A percentile compares a stretch with the other conserved stretches of the same genome.
Evolutionary conservation across 164 flowering plant genomes (phyloP).

Genomic region (Brasenia schreberi): DNA sequence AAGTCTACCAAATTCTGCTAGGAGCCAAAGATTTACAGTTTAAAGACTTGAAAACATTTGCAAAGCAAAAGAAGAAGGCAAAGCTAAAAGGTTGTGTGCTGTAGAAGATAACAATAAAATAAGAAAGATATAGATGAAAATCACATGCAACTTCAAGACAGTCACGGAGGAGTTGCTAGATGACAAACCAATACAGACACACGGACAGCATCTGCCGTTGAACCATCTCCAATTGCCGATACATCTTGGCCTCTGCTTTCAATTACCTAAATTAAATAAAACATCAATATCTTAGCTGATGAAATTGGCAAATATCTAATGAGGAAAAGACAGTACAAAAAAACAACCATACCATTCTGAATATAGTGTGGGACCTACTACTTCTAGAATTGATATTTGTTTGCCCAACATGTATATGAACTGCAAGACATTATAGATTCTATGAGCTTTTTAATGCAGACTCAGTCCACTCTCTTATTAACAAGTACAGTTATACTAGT

Average conservation of each 20-base stretch:
- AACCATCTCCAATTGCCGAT: slow-evolving; percentile 18
- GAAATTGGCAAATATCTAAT: neutral
- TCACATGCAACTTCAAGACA: neutral
- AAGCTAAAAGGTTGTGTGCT: neutral
- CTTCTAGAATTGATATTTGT: slow-evolving; percentile 95
- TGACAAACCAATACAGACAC: slow-evolving; percentile 88
- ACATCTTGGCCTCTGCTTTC: slow-evolving; percentile 75
- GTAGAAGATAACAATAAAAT: neutral
- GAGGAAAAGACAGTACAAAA: neutral
- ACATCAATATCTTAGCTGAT: neutral
- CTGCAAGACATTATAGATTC: slow-evolving; percentile 26
- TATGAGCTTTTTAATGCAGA: no score
- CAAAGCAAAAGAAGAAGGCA: neutral
- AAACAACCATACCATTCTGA: slow-evolving; percentile 69
- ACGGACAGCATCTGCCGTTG: slow-evolving; percentile 61
- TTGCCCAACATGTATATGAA: slow-evolving; percentile 92
- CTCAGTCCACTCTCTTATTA: no score
- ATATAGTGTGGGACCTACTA: slow-evolving; percentile 94
- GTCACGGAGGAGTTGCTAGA: neutral
- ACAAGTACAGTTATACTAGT: slow-evolving; percentile 1
- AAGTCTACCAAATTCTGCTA: slow-evolving; percentile 87
- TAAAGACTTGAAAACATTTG: neutral
- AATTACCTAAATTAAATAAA: slow-evolving; percentile 46
- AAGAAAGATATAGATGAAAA: neutral
- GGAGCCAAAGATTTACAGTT: neutral